phyloP scores from a whole-genome alignment of 352 stramenopile genomes.

The Globisporangium recalcitrans region DNA sequence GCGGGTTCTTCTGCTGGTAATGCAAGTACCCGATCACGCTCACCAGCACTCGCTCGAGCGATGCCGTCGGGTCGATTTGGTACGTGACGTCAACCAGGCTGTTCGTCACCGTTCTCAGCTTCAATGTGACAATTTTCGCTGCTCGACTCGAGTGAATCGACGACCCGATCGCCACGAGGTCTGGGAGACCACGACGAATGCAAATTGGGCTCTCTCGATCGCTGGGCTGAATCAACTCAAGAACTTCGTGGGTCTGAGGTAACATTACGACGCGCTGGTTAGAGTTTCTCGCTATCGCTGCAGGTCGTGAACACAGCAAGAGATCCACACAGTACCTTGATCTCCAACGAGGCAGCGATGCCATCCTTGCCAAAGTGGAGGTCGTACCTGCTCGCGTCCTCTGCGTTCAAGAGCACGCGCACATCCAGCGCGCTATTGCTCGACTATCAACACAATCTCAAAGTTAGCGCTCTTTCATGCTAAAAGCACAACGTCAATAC shows the following conservation, averaged over 20 bases:
- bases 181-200: conserved; percentile 40
- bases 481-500: background rate
- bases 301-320: background rate
- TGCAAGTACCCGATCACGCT: conserved; percentile 44
- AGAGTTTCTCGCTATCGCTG: background rate
- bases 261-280: too few species aligned
- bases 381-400: conserved; percentile 55
- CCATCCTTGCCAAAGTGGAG: conserved; percentile 65
- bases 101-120: conserved; percentile 24
- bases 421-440: conserved; percentile 25
- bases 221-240: conserved; percentile 19
- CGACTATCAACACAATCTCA: conserved; percentile 1
- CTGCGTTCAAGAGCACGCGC: conserved; percentile 51
- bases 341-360: conserved; percentile 43
- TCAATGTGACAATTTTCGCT: conserved; percentile 52
- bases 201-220: conserved; percentile 22
- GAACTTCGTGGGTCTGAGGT: conserved; percentile 46
- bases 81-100: conserved; percentile 40
- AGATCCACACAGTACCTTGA: conserved; percentile 51
- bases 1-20: conserved; percentile 29
- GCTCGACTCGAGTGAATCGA: conserved; percentile 45
- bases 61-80: conserved; percentile 37
- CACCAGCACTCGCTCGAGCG: conserved; percentile 36
- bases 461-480: background rate
- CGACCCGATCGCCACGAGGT: conserved; percentile 50